Percentiles rank a stretch among this genome's conserved stretches.
phyloP scores from a whole-genome alignment of 768 basidiomycete genomes.

The Cystoderma amianthinum region DNA sequence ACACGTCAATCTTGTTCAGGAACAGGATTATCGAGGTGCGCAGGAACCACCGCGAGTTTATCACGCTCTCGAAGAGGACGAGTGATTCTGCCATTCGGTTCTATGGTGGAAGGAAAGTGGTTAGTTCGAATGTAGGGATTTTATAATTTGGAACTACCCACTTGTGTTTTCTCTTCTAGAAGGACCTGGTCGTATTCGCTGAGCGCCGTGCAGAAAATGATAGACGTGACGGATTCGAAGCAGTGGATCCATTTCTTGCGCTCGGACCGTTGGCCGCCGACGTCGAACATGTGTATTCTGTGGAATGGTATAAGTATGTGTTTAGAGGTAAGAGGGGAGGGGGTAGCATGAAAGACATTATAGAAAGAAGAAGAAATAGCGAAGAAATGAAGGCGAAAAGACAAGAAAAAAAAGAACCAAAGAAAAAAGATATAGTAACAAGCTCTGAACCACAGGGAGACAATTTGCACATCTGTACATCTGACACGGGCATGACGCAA shows the following conservation, averaged over 20 bases:
- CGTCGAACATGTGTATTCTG: constrained; percentile 69
- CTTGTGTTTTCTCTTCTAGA: constrained; percentile 61
- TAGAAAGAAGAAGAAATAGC: no score
- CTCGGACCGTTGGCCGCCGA: constrained; percentile 75
- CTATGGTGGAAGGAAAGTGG: constrained; percentile 22
- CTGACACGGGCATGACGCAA: no score
- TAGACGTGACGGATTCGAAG: constrained; percentile 47
- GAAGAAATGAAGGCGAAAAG: no score
- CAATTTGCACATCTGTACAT: no score
- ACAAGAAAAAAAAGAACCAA: background rate
- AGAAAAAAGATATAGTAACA: no score
- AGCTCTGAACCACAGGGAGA: no score
- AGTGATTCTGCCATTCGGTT: constrained; percentile 94
- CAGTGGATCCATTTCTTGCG: constrained; percentile 76
- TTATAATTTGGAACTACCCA: constrained; percentile 17
- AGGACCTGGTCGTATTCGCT: constrained; percentile 74
- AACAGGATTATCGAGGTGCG: constrained; percentile 89
- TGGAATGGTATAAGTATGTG: no score
- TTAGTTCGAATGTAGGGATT: background rate
- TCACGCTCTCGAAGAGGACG: constrained; percentile 86
- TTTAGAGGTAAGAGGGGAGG: no score
- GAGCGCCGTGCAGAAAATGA: constrained; percentile 67
- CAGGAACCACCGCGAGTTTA: constrained; percentile 91
- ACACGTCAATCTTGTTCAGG: constrained; percentile 91
- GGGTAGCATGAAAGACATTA: no score